Evolutionary conservation across 495 filamentous ascomycete species (phyloP).

Genomic region (Haplographium delicatum): DNA sequence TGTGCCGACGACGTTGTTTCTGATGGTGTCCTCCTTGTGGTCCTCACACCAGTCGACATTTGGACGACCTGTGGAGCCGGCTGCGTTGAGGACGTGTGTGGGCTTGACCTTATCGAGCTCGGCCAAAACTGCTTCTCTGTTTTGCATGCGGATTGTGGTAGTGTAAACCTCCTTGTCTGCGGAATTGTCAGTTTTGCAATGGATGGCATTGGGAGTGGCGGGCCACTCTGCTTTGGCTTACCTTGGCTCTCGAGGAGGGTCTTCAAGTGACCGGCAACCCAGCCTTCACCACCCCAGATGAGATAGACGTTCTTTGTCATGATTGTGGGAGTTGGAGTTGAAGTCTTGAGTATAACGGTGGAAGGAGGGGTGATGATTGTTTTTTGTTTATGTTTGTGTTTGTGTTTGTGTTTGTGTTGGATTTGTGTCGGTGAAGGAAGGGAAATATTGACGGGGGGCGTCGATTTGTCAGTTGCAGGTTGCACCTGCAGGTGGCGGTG

Average conservation of each 20-base stretch:
- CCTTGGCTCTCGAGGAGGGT: conserved; percentile 53
- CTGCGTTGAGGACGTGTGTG: conserved; percentile 59
- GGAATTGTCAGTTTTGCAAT: conserved; percentile 2
- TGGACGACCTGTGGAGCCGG: conserved; percentile 60
- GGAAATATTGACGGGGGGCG: conserved; percentile 2
- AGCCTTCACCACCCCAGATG: conserved; percentile 58
- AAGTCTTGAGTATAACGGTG: too few species aligned
- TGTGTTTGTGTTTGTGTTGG: conserved; percentile 1
- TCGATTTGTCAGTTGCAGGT: background rate
- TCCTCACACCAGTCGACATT: conserved; percentile 71
- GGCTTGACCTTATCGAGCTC: conserved; percentile 53
- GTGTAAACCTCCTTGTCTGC: conserved; percentile 46
- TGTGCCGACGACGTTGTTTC: conserved; percentile 59
- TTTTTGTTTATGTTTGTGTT: background rate
- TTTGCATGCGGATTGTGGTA: conserved; percentile 57
- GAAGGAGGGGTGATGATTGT: conserved; percentile 9
- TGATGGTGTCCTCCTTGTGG: conserved; percentile 57
- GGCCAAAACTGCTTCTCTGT: conserved; percentile 48
- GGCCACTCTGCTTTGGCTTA: conserved; percentile 1
- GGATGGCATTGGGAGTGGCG: background rate
- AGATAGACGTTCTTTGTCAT: conserved; percentile 39
- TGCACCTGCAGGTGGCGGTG: too few species aligned
- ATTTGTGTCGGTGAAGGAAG: conserved; percentile 9
- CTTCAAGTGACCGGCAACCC: conserved; percentile 62
- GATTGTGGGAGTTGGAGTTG: too few species aligned